A percentile compares a stretch with the other conserved stretches of the same genome.
phyloP scores from a whole-genome alignment of 805 yeast species.

The Zygosaccharomyces pseudorouxii region DNA sequence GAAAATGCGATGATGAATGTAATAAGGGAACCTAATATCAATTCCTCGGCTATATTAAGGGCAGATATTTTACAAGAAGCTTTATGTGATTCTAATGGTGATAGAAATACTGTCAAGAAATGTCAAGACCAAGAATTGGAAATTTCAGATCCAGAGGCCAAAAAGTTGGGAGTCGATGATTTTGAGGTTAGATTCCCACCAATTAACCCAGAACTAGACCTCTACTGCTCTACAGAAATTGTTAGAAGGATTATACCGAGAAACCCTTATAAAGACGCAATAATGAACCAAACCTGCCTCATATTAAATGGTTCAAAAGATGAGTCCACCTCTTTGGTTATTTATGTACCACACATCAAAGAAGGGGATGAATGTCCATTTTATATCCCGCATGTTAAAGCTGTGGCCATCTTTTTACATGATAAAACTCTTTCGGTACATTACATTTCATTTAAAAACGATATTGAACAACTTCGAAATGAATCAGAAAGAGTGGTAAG shows the following conservation, averaged over 20 bases:
- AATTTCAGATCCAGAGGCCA: conserved; percentile 23
- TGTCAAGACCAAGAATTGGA: conserved; percentile 12
- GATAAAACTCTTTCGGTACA: conserved; percentile 57
- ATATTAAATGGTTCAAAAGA: conserved; percentile 34
- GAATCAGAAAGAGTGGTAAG: conserved; percentile 60
- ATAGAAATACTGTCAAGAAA: conserved; percentile 7
- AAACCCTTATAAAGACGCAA: conserved; percentile 78
- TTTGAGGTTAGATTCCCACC: conserved; percentile 36
- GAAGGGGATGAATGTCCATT: conserved; percentile 65
- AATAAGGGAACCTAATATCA: conserved; percentile 80
- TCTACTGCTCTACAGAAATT: conserved; percentile 43
- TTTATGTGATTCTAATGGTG: conserved; percentile 35
- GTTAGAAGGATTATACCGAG: conserved; percentile 90
- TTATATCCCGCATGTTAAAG: conserved; percentile 80
- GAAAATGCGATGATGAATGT: conserved; percentile 73
- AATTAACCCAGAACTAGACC: conserved; percentile 23
- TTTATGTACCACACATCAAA: conserved; percentile 74
- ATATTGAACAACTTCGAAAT: conserved; percentile 33
- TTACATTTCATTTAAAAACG: conserved; percentile 56
- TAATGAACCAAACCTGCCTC: conserved; percentile 81
- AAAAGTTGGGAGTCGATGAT: conserved; percentile 39
- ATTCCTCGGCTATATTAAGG: conserved; percentile 83
- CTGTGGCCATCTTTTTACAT: conserved; percentile 64
- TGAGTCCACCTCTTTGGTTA: conserved; percentile 47
- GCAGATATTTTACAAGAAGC: conserved; percentile 71